These are phyloP conservation scores for Euphorbia pulcherrima DNA, from an alignment of 345 rosid species.

Conservation along the genomic window DNA sequence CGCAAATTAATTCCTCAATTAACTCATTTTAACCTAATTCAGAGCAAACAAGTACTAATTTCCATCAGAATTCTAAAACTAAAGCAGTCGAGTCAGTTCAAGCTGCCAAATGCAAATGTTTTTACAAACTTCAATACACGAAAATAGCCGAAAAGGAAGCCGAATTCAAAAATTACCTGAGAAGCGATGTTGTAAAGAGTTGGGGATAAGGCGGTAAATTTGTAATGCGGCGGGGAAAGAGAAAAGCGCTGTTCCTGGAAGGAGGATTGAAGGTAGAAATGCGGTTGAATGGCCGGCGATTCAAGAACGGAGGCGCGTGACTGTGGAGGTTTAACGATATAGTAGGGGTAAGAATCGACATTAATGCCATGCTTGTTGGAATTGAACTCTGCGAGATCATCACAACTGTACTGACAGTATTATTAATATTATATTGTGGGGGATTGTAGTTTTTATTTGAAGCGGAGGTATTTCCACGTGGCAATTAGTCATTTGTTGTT, in stretches of 20 bases:
- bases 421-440: background rate
- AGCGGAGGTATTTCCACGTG: constrained; percentile 15
- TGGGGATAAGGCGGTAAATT: constrained; percentile 14
- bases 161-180: constrained; percentile 30
- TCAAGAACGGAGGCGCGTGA: constrained; percentile 16
- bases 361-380: constrained; percentile 28
- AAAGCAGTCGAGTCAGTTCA: background rate
- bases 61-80: background rate
- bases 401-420: background rate
- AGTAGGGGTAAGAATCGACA: constrained; percentile 32
- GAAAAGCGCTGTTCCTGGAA: background rate
- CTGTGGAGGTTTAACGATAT: constrained; percentile 29
- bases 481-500: constrained; percentile 14
- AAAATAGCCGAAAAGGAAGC: background rate
- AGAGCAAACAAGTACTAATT: background rate
- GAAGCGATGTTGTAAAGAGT: constrained; percentile 20
- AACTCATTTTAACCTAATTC: background rate
- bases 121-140: background rate
- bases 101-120: background rate
- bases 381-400: constrained; percentile 8
- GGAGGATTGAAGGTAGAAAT: constrained; percentile 3
- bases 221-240: background rate
- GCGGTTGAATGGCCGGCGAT: constrained; percentile 15
- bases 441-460: background rate
- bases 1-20: background rate